Base-by-base conservation (phyloP, 2,329 filamentous ascomycete species). In the Xylogone sp. region DNA sequence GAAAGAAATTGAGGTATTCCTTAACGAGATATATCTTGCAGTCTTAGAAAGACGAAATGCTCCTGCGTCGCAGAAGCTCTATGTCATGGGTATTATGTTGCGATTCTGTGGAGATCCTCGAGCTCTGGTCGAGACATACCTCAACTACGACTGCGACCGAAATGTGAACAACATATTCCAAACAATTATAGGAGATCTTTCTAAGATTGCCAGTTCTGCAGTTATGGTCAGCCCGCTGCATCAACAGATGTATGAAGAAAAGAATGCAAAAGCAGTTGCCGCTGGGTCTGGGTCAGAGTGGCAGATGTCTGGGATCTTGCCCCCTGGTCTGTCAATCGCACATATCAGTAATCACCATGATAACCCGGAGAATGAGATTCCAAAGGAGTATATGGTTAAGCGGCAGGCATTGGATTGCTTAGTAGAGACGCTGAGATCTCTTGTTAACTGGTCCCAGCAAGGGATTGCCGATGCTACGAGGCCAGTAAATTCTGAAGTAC, bases 131-230 rank as follows among this genome's bases (percentile, higher is more conserved):
- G 94, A 99, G 69, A 87, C 92, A 13, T 99, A 99, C 69, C 81
- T 99, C 56, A 99, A 99, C 69, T 99, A 99, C 65, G 94, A 99
- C 68, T 99, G 94, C 71, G 95, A 97, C 64, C 82, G 93, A 54
- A 91, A 90, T 42, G 82, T 97, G 53, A 93, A 97, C 71, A 99
- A 99, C 69, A 94, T 97, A 69, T 99, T 96, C 68, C 94, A 99
- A 70, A 87, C 82, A 19, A 86, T 97, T 49, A 92, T 99, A 46
- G 95, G 99, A 68, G 91, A 97, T 69, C 75, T 99, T 18, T 94
- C 93, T 27, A 87, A 87, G 61, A 88, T 96, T 61, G 89, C 91
- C 1, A 94, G 88, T 49, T 79, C 85, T 9, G 86, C 92, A 1
- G 85, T 96, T 3, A 69, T 83, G 9, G 83, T 96, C 39, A 90